Percentiles rank a stretch among this genome's conserved stretches.
Evolutionary conservation across 208 protist genomes (phyloP).

Genomic region (Leishmania turanica): DNA sequence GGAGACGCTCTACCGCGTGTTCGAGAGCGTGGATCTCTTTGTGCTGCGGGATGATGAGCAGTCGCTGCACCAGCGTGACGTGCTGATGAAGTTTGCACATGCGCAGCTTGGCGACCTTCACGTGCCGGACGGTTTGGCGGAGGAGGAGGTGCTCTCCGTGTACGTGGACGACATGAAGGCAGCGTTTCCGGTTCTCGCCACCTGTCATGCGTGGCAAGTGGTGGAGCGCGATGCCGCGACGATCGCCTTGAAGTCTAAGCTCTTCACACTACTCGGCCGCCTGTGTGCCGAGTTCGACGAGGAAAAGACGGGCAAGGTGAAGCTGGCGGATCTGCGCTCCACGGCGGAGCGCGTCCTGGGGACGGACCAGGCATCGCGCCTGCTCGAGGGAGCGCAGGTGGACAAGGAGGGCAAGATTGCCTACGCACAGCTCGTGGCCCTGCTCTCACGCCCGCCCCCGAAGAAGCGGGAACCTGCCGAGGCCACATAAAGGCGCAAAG

Average conservation of each 20-base stretch:
- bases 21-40: slow-evolving; percentile 61
- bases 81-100: slow-evolving; percentile 48
- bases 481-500: background rate
- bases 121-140: slow-evolving; percentile 40
- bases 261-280: slow-evolving; percentile 61
- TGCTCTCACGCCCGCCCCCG: slow-evolving; percentile 65
- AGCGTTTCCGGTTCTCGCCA: slow-evolving; percentile 51
- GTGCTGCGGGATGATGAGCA: slow-evolving; percentile 36
- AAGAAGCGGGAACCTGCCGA: background rate
- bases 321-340: slow-evolving; percentile 54
- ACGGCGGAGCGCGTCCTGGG: slow-evolving; percentile 66
- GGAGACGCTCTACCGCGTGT: slow-evolving; percentile 66
- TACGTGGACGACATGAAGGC: slow-evolving; percentile 69
- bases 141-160: slow-evolving; percentile 71
- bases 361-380: slow-evolving; percentile 45
- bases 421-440: slow-evolving; percentile 70
- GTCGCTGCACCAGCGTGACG: slow-evolving; percentile 29
- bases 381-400: slow-evolving; percentile 64
- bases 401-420: slow-evolving; percentile 77
- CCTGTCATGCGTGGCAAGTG: slow-evolving; percentile 47
- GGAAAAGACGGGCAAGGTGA: slow-evolving; percentile 59
- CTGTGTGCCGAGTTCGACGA: slow-evolving; percentile 78
- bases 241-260: slow-evolving; percentile 60
- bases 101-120: slow-evolving; percentile 55
- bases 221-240: slow-evolving; percentile 43